These are phyloP conservation scores for Solanum chilense DNA, from an alignment of 257 asterid species.

Conservation along the genomic window DNA sequence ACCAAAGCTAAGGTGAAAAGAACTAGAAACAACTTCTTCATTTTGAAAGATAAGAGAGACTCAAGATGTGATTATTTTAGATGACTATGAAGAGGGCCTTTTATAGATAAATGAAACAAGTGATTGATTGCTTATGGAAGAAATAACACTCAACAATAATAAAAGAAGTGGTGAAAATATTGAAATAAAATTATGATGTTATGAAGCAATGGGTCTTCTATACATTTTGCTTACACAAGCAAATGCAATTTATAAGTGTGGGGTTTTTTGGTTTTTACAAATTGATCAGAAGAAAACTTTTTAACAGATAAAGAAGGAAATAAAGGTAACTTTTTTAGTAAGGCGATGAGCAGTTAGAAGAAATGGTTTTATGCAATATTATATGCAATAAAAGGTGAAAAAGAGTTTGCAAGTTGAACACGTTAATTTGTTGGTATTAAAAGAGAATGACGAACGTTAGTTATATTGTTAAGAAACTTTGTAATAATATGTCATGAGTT, in stretches of 20 bases:
- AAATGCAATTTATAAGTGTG: neutral
- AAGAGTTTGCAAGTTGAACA: neutral
- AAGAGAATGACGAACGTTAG: neutral
- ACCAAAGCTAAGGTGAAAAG: conserved; percentile 31
- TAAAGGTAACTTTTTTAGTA: neutral
- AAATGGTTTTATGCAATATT: neutral
- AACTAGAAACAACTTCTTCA: conserved; percentile 20
- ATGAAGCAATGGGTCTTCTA: neutral
- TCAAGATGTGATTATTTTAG: neutral
- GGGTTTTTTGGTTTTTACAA: neutral
- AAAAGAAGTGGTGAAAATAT: neutral
- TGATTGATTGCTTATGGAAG: conserved; percentile 20
- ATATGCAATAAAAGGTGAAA: neutral
- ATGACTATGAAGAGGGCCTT: conserved; percentile 14
- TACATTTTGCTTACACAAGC: neutral
- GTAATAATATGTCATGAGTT: neutral
- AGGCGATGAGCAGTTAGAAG: neutral
- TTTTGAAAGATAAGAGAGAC: neutral
- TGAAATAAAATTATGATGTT: neutral
- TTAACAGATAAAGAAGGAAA: neutral
- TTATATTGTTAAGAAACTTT: neutral
- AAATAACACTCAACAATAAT: conserved; percentile 2
- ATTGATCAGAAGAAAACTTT: neutral
- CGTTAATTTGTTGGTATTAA: neutral
- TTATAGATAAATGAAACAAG: conserved; percentile 26